phyloP scores from a whole-genome alignment of 495 filamentous ascomycete species.

The Parachaetomium inaequale region DNA sequence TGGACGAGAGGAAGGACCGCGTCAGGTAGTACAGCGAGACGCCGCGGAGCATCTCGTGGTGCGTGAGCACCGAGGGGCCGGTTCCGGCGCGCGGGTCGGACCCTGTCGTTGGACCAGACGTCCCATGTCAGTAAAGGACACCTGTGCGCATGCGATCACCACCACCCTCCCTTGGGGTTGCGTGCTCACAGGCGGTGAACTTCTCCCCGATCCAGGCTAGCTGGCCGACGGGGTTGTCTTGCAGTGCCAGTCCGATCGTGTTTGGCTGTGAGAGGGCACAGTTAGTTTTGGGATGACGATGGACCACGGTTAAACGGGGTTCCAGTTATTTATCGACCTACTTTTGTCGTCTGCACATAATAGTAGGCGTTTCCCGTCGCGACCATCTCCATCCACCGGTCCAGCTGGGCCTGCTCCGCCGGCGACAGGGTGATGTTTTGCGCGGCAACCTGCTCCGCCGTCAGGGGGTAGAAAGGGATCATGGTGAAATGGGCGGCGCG shows the following conservation, averaged over 20 bases:
- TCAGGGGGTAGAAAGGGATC: neutral
- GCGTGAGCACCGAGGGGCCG: neutral
- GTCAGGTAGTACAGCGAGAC: neutral
- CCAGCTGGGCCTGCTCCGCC: neutral
- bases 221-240: neutral
- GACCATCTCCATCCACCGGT: neutral
- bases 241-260: neutral
- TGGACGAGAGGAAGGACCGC: neutral
- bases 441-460: neutral
- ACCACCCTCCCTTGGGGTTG: no score
- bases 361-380: neutral
- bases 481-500: neutral
- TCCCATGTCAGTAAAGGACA: no score
- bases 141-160: no score
- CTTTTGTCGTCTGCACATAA: neutral
- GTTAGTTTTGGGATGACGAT: neutral
- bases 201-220: neutral
- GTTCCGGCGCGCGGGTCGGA: neutral
- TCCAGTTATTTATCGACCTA: no score
- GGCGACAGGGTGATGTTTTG: neutral
- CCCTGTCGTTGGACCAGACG: no score
- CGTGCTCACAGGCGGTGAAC: neutral
- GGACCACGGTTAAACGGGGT: no score
- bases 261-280: neutral
- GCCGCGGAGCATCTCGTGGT: neutral